Evolutionary conservation across 1,284 basidiomycete genomes (phyloP).

Genomic region (Rhodotorula sp.): DNA sequence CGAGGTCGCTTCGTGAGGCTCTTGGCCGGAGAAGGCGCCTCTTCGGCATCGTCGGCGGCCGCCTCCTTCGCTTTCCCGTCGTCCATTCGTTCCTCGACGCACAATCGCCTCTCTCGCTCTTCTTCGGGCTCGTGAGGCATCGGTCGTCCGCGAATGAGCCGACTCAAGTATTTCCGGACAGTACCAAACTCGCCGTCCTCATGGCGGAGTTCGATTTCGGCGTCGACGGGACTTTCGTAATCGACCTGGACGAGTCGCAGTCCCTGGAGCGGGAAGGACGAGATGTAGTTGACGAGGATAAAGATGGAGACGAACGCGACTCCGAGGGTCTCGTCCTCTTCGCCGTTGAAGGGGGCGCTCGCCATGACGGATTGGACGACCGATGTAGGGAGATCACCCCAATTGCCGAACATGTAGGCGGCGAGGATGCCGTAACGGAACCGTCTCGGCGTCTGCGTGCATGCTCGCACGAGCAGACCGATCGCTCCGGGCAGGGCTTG

Average conservation of each 20-base stretch:
- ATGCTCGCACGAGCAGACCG: constrained; percentile 61
- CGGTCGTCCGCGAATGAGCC: constrained; percentile 33
- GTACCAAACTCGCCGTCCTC: constrained; percentile 62
- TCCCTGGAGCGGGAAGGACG: constrained; percentile 34
- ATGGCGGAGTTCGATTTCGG: constrained; percentile 57
- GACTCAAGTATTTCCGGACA: constrained; percentile 9
- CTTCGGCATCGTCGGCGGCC: neutral
- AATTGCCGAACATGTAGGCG: constrained; percentile 65
- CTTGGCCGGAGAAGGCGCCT: neutral
- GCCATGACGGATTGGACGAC: constrained; percentile 29
- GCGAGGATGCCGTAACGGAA: constrained; percentile 68
- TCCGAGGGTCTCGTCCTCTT: constrained; percentile 45
- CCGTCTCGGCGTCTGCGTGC: constrained; percentile 75
- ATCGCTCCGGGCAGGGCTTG: constrained; percentile 55
- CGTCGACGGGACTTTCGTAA: constrained; percentile 8
- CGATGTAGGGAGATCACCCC: constrained; percentile 50
- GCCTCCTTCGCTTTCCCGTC: neutral
- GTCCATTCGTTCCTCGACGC: neutral
- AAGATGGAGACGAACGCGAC: constrained; percentile 56
- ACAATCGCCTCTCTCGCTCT: constrained; percentile 3
- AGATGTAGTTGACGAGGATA: constrained; percentile 53
- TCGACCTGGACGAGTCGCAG: constrained; percentile 14
- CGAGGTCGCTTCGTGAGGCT: neutral
- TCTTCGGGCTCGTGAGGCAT: constrained; percentile 54
- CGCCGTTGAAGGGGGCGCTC: constrained; percentile 22